Base-by-base conservation (phyloP, 1,284 basidiomycete genomes). In the Ustilago curta region DNA sequence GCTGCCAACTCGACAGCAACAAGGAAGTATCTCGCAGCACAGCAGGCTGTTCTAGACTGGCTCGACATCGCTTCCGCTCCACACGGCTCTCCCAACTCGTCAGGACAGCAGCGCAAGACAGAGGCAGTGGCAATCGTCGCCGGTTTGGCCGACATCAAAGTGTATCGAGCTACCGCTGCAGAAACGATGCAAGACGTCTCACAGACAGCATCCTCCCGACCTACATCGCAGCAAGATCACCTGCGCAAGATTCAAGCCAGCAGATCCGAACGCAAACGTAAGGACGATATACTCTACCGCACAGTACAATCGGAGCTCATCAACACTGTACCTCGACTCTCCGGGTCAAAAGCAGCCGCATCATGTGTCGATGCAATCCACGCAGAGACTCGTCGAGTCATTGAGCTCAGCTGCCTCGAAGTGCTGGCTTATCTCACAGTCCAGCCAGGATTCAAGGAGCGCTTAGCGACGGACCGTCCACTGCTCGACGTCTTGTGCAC, bases 401-500 rank as follows among this genome's bases (percentile, higher is more conserved):
- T 49, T 6, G 55, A 65, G 52, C 78, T 67, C 31, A 60, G 55
- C 40, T 74, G 76, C 19, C 71, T 82, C 16, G 82, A 83, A 45
- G 69, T 65, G 3, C 44, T 83, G 8, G 68, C 77, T 40, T 83
- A 81, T 58, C 72, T 83, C 31, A 70, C 73, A 8, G 59, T 74
- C 5, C 59, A 69, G 29, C 56, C 81, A 0, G 35, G 53, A 0
- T 67, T 67, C 54, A 76, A 73, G 23, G 60, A 77, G 14, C 32
- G 29, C 16, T 21, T 80, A 1, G 49, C 68, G 8, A 32, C 44
- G 2, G 71, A 78, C 18, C 4, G 32, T 2, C 21, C 45, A 4
- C 47, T 80, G n/a, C 72, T 83, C 19, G 31, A 57, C 7, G 42
- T 57, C 2, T 58, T 82, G 4, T 73, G 62, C 14, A 43, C 51